phyloP scores from a whole-genome alignment of 108 stramenopile species.

The Skeletonema grethae region DNA sequence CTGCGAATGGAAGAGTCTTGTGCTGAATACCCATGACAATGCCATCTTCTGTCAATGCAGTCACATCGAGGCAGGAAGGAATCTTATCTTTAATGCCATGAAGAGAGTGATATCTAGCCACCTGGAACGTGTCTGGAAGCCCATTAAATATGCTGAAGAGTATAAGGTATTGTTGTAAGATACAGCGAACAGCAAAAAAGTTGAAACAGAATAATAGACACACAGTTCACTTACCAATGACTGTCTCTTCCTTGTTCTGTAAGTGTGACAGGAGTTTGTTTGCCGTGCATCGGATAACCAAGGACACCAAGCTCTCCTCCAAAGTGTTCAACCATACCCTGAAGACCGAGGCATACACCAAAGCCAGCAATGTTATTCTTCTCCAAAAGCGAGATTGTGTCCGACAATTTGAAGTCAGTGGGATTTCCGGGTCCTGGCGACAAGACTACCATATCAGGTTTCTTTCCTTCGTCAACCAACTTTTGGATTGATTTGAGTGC shows the following conservation, averaged over 20 bases:
- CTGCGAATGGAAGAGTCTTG: slow-evolving; percentile 91
- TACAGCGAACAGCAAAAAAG: neutral
- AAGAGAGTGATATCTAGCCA: slow-evolving; percentile 97
- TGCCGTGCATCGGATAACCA: slow-evolving; percentile 96
- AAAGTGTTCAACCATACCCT: slow-evolving; percentile 98
- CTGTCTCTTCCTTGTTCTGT: slow-evolving; percentile 63
- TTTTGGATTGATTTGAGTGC: slow-evolving; percentile 72
- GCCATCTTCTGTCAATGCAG: slow-evolving; percentile 92
- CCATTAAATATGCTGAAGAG: slow-evolving; percentile 83
- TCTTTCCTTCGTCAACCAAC: slow-evolving; percentile 72
- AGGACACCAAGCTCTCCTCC: slow-evolving; percentile 93
- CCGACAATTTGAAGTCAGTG: slow-evolving; percentile 88
- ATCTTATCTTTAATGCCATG: slow-evolving; percentile 83
- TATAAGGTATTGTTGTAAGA: neutral
- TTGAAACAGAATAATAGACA: slow-evolving; percentile 8
- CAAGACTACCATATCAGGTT: slow-evolving; percentile 91
- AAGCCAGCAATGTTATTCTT: slow-evolving; percentile 91
- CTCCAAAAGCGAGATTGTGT: slow-evolving; percentile 75
- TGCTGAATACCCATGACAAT: slow-evolving; percentile 97
- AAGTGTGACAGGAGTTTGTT: slow-evolving; percentile 83
- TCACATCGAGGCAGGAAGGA: slow-evolving; percentile 83
- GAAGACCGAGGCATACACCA: slow-evolving; percentile 97
- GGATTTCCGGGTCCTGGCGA: slow-evolving; percentile 98
- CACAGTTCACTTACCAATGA: slow-evolving; percentile 46
- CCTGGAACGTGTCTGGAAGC: slow-evolving; percentile 89